Conservation (phyloP, 129 eudicot species). For the Escallonia rubra region DNA sequence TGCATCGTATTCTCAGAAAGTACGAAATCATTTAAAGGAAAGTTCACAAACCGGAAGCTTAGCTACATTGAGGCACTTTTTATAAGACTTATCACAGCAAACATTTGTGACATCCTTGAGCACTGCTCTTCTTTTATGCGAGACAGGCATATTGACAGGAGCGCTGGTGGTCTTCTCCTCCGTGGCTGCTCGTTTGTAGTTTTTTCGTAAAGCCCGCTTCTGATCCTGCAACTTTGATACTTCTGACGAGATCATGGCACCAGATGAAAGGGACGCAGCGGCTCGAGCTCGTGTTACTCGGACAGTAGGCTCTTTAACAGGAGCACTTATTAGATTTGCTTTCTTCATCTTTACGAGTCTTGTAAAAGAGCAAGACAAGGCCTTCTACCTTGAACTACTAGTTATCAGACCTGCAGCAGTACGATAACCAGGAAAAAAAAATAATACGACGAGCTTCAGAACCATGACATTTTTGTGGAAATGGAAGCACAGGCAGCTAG, state of each 20-base stretch:
- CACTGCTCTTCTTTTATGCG: slow-evolving; percentile 49
- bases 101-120: slow-evolving; percentile 55
- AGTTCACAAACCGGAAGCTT: slow-evolving; percentile 39
- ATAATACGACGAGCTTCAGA: neutral
- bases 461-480: neutral
- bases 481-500: too few species aligned
- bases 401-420: slow-evolving; percentile 31
- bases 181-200: slow-evolving; percentile 41
- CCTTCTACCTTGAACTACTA: slow-evolving; percentile 11
- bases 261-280: slow-evolving; percentile 35
- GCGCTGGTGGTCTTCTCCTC: slow-evolving; percentile 36
- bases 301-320: slow-evolving; percentile 28
- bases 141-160: slow-evolving; percentile 13
- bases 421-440: slow-evolving; percentile 3
- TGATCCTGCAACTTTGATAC: slow-evolving; percentile 34
- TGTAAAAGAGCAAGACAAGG: slow-evolving; percentile 19
- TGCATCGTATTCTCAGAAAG: neutral
- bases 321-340: slow-evolving; percentile 20
- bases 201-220: slow-evolving; percentile 20
- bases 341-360: slow-evolving; percentile 35
- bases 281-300: slow-evolving; percentile 70
- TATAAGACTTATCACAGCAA: slow-evolving; percentile 39
- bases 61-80: slow-evolving; percentile 38
- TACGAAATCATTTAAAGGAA: slow-evolving; percentile 4
- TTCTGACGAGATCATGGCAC: slow-evolving; percentile 9